phyloP scores from a whole-genome alignment of 2,329 filamentous ascomycete species.

The Hymenoscyphus linearis region DNA sequence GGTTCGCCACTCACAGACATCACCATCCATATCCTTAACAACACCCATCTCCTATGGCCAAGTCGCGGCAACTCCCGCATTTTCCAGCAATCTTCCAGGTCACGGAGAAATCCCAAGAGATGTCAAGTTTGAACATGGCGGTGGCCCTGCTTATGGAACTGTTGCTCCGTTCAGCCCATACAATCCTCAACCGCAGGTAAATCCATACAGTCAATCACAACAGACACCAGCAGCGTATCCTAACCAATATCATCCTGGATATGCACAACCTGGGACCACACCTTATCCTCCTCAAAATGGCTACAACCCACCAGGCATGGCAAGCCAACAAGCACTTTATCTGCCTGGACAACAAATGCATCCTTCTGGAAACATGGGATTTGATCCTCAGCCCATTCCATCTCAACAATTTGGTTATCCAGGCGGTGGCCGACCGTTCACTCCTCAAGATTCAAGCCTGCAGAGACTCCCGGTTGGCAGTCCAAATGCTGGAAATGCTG shows the following conservation, averaged over 20 bases:
- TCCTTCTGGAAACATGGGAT: constrained; percentile 7
- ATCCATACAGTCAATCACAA: constrained; percentile 21
- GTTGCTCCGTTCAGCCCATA: constrained; percentile 17
- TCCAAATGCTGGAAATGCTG: constrained; percentile 55
- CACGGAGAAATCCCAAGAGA: constrained; percentile 8
- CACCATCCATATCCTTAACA: constrained; percentile 76
- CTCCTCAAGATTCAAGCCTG: constrained; percentile 18
- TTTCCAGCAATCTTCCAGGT: constrained; percentile 21
- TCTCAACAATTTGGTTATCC: constrained; percentile 8
- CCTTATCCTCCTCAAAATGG: constrained; percentile 31
- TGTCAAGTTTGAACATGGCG: constrained; percentile 16
- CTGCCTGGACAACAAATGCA: constrained; percentile 14
- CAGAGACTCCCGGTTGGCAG: constrained; percentile 20
- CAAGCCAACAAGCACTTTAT: constrained; percentile 7
- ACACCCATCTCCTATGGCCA: constrained; percentile 72
- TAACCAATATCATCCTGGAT: constrained; percentile 23
- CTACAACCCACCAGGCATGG: constrained; percentile 34
- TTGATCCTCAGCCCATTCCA: constrained; percentile 12
- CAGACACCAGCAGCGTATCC: constrained; percentile 6
- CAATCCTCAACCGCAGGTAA: constrained; percentile 25
- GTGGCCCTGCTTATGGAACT: constrained; percentile 12
- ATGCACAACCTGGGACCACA: constrained; percentile 16
- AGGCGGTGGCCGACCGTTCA: constrained; percentile 13
- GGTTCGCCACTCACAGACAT: constrained; percentile 58
- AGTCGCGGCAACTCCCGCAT: constrained; percentile 35